phyloP scores from a whole-genome alignment of 78 protist species.

The slime mould (Dictyostelium discoideum) region DNA sequence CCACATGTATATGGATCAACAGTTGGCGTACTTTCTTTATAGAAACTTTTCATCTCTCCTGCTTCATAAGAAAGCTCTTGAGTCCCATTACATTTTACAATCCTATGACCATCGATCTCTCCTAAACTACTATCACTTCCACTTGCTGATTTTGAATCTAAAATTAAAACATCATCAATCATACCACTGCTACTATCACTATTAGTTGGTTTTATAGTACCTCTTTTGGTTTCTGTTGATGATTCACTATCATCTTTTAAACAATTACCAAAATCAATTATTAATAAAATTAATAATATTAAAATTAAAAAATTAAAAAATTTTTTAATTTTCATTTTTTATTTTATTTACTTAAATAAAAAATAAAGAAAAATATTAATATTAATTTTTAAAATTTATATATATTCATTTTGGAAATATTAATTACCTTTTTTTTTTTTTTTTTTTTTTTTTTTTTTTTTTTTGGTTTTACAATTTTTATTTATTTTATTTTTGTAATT shows the following conservation, averaged over 20 bases:
- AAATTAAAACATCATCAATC: background rate
- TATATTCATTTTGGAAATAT: too few relatives aligned
- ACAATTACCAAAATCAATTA: background rate
- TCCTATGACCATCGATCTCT: background rate
- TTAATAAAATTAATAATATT: background rate
- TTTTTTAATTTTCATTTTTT: background rate
- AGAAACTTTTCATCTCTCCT: background rate
- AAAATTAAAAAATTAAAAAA: background rate
- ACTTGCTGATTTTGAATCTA: background rate
- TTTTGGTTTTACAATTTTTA: background rate
- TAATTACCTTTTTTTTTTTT: too few relatives aligned
- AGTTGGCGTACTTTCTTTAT: background rate
- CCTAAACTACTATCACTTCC: background rate
- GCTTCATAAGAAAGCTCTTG: background rate
- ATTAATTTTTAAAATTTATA: background rate
- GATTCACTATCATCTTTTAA: background rate
- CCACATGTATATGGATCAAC: background rate
- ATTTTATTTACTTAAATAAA: background rate
- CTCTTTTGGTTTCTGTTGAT: background rate
- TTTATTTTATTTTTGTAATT: background rate
- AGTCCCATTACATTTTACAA: background rate
- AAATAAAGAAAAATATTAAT: background rate
- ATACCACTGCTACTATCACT: background rate
- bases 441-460: background rate
- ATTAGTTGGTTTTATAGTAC: background rate